These are phyloP conservation scores for Niveomyces coronatus DNA, from an alignment of 2,329 filamentous ascomycete genomes.

Conservation along the genomic window DNA sequence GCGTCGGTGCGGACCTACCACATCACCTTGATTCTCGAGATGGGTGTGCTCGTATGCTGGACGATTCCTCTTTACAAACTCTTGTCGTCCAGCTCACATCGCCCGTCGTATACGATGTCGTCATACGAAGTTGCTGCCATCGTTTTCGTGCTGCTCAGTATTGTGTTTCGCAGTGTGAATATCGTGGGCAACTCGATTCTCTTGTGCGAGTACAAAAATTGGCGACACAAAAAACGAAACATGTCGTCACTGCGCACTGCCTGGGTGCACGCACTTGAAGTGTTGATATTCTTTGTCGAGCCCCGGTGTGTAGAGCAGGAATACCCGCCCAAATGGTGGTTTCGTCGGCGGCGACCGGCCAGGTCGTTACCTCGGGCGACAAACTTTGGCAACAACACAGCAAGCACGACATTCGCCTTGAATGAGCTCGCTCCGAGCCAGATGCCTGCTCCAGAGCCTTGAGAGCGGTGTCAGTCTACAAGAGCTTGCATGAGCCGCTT, in stretches of 20 bases:
- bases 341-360: not conserved
- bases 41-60: slow-evolving; percentile 23
- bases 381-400: too few species aligned
- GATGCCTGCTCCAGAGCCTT: too few species aligned
- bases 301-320: slow-evolving; percentile 29
- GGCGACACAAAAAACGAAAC: slow-evolving; percentile 24
- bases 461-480: too few species aligned
- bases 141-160: slow-evolving; percentile 27
- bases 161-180: slow-evolving; percentile 30
- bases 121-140: too few species aligned
- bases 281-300: slow-evolving; percentile 32
- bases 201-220: slow-evolving; percentile 27
- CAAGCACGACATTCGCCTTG: too few species aligned
- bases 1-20: slow-evolving; percentile 29
- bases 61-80: too few species aligned
- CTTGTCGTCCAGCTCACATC: too few species aligned
- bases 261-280: slow-evolving; percentile 19
- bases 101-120: too few species aligned
- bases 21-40: slow-evolving; percentile 23
- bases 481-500: too few species aligned
- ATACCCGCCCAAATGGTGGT: slow-evolving; percentile 24
- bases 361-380: too few species aligned
- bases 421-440: too few species aligned
- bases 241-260: slow-evolving; percentile 16
- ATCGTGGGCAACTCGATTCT: slow-evolving; percentile 28